Base-by-base conservation (phyloP, 1,284 basidiomycete genomes). In the Leccinum pallidistipes region DNA sequence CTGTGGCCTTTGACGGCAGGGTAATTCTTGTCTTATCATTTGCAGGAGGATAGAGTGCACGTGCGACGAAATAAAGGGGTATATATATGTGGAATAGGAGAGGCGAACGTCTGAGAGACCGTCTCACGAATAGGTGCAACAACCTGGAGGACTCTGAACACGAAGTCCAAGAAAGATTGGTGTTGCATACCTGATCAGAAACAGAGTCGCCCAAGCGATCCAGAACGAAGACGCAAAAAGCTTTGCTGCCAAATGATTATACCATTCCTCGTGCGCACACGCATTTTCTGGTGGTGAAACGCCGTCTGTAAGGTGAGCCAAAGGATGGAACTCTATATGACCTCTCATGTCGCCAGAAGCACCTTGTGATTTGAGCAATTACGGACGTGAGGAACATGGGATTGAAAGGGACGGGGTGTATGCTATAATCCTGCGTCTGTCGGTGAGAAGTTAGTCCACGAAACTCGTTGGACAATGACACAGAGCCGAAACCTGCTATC, bases 171-270 rank as follows among this genome's bases (percentile, higher is more conserved):
- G n/a, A 40, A 43, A 53, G 5, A 14, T 14, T 21, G 31, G 56
- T 34, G 56, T 31, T 21, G 66, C 68, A 47, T 54, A 79, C 91
- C 74, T 94, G 95, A 73, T 99, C 97, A 7, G 95, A 94, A 50
- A 98, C 89, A 72, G 97, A 99, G 78, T 99, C 97, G 7, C 96
- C 95, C 68, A 99, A 98, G 14, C 97, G 87, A 76, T 99, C 97
- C 18, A 98, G 82, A n/a, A 95, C 90, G 66, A 99, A 92, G 11
- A 99, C 87, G 66, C 90, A 92, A 2, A 99, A 56, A 98, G 86
- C 67, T 91, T 90, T 10, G 94, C 87, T 2, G 95, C 90, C 14
- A 98, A 79, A 61, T 91, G 87, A 67, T 96, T 96, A 75, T 91
- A 94, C 94, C 95, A 97, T 62, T 82, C 81, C 74, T 92, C 89